Base-by-base conservation (phyloP, 179 eudicot genomes). In the Corrigiola litoralis region DNA sequence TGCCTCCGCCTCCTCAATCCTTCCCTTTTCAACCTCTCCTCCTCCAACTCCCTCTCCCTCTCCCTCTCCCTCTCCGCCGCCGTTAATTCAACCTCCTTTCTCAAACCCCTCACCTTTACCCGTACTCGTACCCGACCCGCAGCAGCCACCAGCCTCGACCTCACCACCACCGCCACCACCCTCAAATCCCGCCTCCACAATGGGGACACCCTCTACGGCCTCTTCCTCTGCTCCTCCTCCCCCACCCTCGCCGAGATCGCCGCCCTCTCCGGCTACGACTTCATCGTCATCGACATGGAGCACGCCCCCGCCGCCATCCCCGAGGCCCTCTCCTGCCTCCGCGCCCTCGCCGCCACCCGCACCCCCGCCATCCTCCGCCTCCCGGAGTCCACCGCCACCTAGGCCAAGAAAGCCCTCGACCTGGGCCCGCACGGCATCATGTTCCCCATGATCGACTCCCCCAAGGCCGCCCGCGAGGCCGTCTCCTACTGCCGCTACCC, bases 321-420 rank as follows among this genome's bases (percentile, higher is more conserved):
- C 40, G 90, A 78, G 7, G 88, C 98, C 2, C 82, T 92, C 21
- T 21, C 76, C 2, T 87, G 95, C 67, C 88, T 92, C 61, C 92
- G 75, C 20, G 85, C 95, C 6, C 88, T 92, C 45, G 74, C 87
- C 59, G 85, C 85, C 46, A 72, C 95, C 36, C 32, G 20, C 13
- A 87, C 96, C 20, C 82, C 92, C 1, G 92, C 95, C 10, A 81
- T 92, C 61, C 73, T 92, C 75, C 83, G 96, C 10, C 20, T 92
- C 1, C 95, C 96, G 17, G 96, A 92, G 36, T 60, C 70, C 45
- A 74, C 78, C 44, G 73, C 88, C 5, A 65, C 78, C 0, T 92
- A 90, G 98, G 90, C 91, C 51, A 92, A 87, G 56, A 92, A 92
- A 38, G 98, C 96, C 63, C 95, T 89, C 11, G 98, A 92, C 66